Percentiles rank a stretch among this genome's conserved stretches.
Conservation (phyloP, 2,329 filamentous ascomycete species). For the Aureobasidium sp. region DNA sequence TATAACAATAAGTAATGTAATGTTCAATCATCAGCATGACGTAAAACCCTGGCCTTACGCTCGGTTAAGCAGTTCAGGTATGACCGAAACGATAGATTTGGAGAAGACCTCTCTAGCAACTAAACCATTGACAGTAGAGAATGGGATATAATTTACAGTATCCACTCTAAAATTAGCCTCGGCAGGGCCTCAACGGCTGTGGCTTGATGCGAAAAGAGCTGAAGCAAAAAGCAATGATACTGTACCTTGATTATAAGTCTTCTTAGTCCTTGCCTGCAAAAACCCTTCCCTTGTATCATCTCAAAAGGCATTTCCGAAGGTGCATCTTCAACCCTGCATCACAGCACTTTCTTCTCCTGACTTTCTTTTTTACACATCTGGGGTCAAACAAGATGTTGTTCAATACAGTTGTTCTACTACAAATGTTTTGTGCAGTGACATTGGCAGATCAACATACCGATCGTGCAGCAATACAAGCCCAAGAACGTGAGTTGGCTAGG, state of each 20-base stretch:
- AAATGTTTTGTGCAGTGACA: neutral
- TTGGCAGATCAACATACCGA: neutral
- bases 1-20: neutral
- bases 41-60: too few species aligned
- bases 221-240: neutral
- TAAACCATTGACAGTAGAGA: too few species aligned
- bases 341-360: too few species aligned
- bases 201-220: neutral
- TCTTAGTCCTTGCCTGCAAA: too few species aligned
- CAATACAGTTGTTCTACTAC: neutral
- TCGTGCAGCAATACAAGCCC: neutral
- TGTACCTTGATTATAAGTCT: too few species aligned
- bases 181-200: neutral
- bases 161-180: neutral
- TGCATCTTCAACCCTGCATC: too few species aligned
- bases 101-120: too few species aligned
- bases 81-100: too few species aligned
- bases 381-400: neutral
- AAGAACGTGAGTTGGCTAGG: neutral
- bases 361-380: too few species aligned
- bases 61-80: too few species aligned
- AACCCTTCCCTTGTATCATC: too few species aligned
- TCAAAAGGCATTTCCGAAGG: too few species aligned
- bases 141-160: neutral
- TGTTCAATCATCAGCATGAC: neutral